Base-by-base conservation (phyloP, 2,329 filamentous ascomycete genomes). In the Cladosporium sp. region DNA sequence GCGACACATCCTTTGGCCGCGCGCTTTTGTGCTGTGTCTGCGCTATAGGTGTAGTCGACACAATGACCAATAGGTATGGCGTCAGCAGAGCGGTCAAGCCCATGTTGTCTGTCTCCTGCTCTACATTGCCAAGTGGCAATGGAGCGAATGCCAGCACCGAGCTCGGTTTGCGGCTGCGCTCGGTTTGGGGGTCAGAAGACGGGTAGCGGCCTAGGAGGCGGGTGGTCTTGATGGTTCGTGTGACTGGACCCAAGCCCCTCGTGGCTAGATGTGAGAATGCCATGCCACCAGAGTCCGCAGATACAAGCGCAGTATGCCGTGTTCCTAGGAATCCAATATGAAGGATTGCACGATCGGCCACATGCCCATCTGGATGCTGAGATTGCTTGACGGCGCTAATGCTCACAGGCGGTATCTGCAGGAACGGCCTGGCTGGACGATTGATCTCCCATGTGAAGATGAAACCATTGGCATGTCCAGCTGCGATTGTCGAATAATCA, bases 361-460 rank as follows among this genome's bases (percentile, higher is more conserved):
- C 73, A 72, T 98, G 93, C 1, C 93, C 92, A 73, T 97, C 91
- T 1, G 72, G 68, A n/a, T 79, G 84, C 44, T 84, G 79, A 31
- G 83, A 78, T 50, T 87, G 78, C 32, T 84, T 66, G 54, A 87
- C 81, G 2, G 75, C 72, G 31, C 48, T 56, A n/a, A 77, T 71
- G 33, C 89, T 83, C 9, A 95, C 74, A 34, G 89, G 88, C 1
- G 86, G 82, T 41, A 98, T 91, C 46, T 89, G 84, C 32, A 98
- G 78, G 68, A 98, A 98, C 0, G 92, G 93, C 32, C 87, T 81
- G 3, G 89, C 83, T n/a, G 87, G 81, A 53, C 87, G 81, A 38
- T 82, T 81, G 10, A 92, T 86, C 68, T 98, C 95, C 95, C 95
- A 98, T 0, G 92, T 98, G 66, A 96, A 97, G 49, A 98, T 95